Conservation (phyloP, 208 protist species). For the Ichthyophonus hoferi region DNA sequence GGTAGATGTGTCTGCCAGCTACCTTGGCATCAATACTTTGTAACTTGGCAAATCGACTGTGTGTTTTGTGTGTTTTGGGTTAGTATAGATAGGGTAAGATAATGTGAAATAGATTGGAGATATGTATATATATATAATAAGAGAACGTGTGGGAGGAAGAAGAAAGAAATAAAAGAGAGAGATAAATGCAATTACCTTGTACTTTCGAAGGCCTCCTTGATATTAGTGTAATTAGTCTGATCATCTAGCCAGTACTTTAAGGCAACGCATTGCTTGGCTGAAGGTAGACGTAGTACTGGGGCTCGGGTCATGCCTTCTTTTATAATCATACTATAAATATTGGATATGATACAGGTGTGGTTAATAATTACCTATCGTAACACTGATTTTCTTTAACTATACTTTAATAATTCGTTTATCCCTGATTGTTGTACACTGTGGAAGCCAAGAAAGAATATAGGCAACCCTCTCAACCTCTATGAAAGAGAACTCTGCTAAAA, state of each 20-base stretch:
- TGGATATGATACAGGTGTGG: no score
- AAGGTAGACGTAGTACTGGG: slow-evolving; percentile 79
- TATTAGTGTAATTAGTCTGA: slow-evolving; percentile 68
- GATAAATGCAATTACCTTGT: neutral
- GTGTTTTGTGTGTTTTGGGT: no score
- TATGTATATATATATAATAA: neutral
- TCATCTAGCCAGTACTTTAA: slow-evolving; percentile 78
- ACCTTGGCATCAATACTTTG: slow-evolving; percentile 64
- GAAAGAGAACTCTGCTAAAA: no score
- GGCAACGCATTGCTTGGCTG: slow-evolving; percentile 68
- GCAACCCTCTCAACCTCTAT: no score
- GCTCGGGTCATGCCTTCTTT: slow-evolving; percentile 93
- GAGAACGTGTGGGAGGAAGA: neutral
- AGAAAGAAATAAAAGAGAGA: neutral
- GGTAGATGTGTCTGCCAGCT: slow-evolving; percentile 78
- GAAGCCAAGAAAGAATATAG: no score
- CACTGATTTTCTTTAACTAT: no score
- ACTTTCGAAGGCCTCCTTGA: slow-evolving; percentile 78
- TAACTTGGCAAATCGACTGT: slow-evolving; percentile 25
- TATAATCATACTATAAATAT: slow-evolving; percentile 35
- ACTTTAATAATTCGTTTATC: no score
- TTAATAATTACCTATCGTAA: no score
- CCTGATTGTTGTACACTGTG: no score
- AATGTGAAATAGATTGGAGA: no score
- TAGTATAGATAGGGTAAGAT: no score